These are phyloP conservation scores for Pezicula radicicola DNA, from an alignment of 2,329 filamentous ascomycete species.

Conservation along the genomic window DNA sequence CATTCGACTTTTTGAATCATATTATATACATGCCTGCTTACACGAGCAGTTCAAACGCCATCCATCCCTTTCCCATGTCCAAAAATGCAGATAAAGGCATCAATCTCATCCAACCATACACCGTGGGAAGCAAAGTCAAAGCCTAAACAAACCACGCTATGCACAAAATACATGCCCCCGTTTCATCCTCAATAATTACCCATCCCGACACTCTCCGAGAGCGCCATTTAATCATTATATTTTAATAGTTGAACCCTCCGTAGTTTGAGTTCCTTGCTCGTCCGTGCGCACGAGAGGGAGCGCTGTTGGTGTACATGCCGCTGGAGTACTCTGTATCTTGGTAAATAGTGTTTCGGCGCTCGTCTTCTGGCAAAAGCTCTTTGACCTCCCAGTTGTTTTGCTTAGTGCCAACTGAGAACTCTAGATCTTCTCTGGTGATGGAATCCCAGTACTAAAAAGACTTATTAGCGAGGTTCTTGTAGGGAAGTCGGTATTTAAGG, in stretches of 20 bases:
- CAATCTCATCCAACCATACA: neutral
- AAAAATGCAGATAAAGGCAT: neutral
- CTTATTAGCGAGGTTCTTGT: conserved; percentile 6
- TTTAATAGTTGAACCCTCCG: conserved; percentile 26
- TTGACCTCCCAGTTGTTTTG: conserved; percentile 99
- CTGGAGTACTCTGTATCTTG: conserved; percentile 26
- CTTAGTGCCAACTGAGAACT: conserved; percentile 94
- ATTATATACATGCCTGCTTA: too few species aligned
- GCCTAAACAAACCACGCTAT: neutral
- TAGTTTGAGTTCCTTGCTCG: conserved; percentile 28
- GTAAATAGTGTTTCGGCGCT: conserved; percentile 27
- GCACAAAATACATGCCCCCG: neutral
- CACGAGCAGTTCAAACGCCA: too few species aligned
- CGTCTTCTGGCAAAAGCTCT: conserved; percentile 55
- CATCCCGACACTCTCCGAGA: neutral
- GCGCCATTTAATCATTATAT: neutral
- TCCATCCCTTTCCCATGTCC: too few species aligned
- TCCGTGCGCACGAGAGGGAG: neutral
- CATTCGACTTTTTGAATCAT: too few species aligned
- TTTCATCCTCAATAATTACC: neutral
- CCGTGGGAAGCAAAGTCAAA: neutral
- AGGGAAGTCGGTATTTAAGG: neutral
- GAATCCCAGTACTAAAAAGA: conserved; percentile 88
- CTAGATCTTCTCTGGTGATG: conserved; percentile 95
- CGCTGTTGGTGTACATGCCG: conserved; percentile 14